A percentile compares a stretch with the other conserved stretches of the same genome.
phyloP scores from a whole-genome alignment of 805 yeast species.

The Kuraishia ogatae region DNA sequence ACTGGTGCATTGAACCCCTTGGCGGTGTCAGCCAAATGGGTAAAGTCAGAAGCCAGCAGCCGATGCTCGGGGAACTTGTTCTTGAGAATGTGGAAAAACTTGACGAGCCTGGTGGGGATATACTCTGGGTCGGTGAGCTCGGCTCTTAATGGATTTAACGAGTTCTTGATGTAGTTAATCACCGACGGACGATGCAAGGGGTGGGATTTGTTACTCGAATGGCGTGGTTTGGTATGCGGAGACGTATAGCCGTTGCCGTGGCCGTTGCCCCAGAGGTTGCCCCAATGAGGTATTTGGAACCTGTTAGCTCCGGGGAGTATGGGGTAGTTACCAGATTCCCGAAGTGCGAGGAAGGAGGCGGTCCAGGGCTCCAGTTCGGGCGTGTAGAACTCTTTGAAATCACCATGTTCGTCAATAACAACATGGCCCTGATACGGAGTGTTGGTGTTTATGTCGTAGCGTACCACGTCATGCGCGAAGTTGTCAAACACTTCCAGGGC shows the following conservation, averaged over 20 bases:
- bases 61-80: conserved; percentile 69
- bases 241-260: background rate
- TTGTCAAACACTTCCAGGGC: conserved; percentile 83
- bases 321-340: conserved; percentile 37
- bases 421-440: conserved; percentile 75
- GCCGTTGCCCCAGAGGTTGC: background rate
- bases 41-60: conserved; percentile 66
- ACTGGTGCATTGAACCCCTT: conserved; percentile 67
- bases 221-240: background rate
- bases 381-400: conserved; percentile 64
- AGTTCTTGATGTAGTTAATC: conserved; percentile 34
- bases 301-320: conserved; percentile 19
- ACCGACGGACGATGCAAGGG: conserved; percentile 48
- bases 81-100: conserved; percentile 55
- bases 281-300: conserved; percentile 6
- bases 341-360: conserved; percentile 41
- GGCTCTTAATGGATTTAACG: conserved; percentile 57
- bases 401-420: conserved; percentile 61
- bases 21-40: conserved; percentile 35
- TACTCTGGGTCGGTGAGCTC: conserved; percentile 65
- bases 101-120: conserved; percentile 68
- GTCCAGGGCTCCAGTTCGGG: conserved; percentile 54
- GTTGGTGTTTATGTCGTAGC: conserved; percentile 62
- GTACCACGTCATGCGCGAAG: conserved; percentile 70
- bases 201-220: conserved; percentile 25